Percentiles rank a stretch among this genome's conserved stretches.
These are phyloP conservation scores for Metarhizium album DNA, from an alignment of 2,329 filamentous ascomycete genomes.

Conservation along the genomic window DNA sequence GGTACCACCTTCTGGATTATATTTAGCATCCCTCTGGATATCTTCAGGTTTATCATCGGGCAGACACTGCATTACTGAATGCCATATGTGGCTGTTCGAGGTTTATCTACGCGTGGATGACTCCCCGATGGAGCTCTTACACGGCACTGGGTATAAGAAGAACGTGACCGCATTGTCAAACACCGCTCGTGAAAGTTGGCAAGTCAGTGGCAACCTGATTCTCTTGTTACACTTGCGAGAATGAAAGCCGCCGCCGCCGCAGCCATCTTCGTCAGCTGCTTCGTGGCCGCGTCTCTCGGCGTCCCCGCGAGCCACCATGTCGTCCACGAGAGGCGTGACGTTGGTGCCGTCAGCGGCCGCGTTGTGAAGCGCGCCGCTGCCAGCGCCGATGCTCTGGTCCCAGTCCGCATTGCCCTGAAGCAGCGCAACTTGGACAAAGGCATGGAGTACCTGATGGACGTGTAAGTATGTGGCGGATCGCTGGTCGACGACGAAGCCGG, in stretches of 20 bases:
- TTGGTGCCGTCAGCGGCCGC: constrained; percentile 12
- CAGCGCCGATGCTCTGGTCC: constrained; percentile 14
- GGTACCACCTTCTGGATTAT: too few species aligned
- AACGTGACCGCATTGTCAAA: not conserved
- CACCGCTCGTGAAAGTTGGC: not conserved
- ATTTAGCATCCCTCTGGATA: too few species aligned
- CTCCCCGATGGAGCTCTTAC: not conserved
- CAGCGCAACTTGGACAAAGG: constrained; percentile 35
- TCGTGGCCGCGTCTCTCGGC: constrained; percentile 10
- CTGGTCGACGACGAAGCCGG: too few species aligned
- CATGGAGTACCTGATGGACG: constrained; percentile 23
- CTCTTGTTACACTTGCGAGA: not conserved
- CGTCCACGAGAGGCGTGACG: constrained; percentile 22
- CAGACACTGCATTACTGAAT: too few species aligned
- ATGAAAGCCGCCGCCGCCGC: constrained; percentile 12
- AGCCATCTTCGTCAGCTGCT: constrained; percentile 10
- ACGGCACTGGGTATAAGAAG: not conserved
- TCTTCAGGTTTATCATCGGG: too few species aligned
- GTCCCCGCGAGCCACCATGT: constrained; percentile 14
- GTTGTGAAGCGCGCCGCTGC: constrained; percentile 12
- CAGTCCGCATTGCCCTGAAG: constrained; percentile 31
- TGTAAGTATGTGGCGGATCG: not conserved
- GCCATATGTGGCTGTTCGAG: too few species aligned
- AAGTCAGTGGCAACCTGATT: not conserved
- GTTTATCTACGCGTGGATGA: too few species aligned